Conservation (phyloP, 371 early-diverging fungal species). For the Phascolomyces articulosus region DNA sequence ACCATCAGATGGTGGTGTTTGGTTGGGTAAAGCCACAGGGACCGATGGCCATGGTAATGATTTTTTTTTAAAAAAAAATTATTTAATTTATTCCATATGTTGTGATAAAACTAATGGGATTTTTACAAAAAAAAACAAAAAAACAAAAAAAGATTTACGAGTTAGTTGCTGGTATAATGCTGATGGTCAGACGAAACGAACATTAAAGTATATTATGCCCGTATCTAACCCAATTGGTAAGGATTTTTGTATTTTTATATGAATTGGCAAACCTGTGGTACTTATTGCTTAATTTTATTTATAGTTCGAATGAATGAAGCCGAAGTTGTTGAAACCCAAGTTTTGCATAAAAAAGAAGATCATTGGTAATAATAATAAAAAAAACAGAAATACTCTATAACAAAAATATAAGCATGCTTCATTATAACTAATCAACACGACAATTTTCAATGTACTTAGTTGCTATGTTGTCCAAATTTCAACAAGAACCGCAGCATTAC, state of each 20-base stretch:
- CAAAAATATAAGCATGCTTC: background rate
- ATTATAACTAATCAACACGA: background rate
- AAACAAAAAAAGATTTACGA: background rate
- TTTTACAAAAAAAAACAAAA: no score
- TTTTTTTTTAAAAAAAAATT: no score
- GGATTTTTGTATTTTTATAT: no score
- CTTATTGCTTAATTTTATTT: background rate
- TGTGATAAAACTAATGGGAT: no score
- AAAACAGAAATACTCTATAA: no score
- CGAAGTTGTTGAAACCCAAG: conserved; percentile 60
- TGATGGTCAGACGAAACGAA: conserved; percentile 25
- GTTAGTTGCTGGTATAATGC: conserved; percentile 17
- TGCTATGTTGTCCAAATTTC: conserved; percentile 47
- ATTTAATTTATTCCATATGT: no score
- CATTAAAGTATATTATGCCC: conserved; percentile 50
- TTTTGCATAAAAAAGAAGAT: conserved; percentile 56
- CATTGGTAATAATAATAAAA: conserved; percentile 41
- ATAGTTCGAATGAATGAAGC: conserved; percentile 60
- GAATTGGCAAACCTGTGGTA: no score
- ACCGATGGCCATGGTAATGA: conserved; percentile 57
- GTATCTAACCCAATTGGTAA: conserved; percentile 50
- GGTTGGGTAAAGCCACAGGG: conserved; percentile 52
- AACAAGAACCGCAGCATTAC: conserved; percentile 52
- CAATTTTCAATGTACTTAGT: no score
- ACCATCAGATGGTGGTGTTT: conserved; percentile 45